Evolutionary conservation across 306 rosid genomes (phyloP).

Genomic region (Vigna unguiculata): DNA sequence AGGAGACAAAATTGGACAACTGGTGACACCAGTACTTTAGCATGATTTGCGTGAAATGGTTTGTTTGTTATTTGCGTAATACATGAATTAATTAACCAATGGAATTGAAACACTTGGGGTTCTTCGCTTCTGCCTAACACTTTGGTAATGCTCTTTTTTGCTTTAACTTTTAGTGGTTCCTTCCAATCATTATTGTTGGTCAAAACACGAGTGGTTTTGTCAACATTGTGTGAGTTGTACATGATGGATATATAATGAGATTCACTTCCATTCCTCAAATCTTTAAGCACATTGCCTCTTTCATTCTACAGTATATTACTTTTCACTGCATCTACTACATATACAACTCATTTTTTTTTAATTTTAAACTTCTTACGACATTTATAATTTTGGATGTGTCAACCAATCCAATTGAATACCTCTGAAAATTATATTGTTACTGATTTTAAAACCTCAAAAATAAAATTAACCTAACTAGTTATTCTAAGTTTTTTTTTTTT

Average conservation of each 20-base stretch:
- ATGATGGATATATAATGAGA: neutral
- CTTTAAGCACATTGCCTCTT: neutral
- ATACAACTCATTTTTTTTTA: too few species aligned
- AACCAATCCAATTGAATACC: too few species aligned
- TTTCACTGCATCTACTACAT: neutral
- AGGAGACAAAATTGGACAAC: neutral
- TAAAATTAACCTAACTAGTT: too few species aligned
- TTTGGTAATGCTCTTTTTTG: neutral
- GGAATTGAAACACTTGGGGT: neutral
- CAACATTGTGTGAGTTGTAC: constrained; percentile 7
- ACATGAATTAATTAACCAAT: neutral
- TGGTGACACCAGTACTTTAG: neutral
- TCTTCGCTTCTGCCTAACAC: neutral
- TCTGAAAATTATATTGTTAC: too few species aligned
- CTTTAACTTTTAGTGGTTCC: constrained; percentile 26
- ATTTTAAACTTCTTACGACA: too few species aligned
- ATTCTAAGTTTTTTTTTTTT: neutral
- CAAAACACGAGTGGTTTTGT: constrained; percentile 36
- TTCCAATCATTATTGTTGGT: constrained; percentile 23
- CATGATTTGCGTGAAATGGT: neutral
- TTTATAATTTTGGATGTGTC: too few species aligned
- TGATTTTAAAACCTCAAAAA: too few species aligned
- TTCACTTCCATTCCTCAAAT: neutral
- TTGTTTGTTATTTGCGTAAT: neutral
- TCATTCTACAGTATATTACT: neutral